phyloP scores from a whole-genome alignment of 805 yeast species.

The Saccharomycopsis capsularis region DNA sequence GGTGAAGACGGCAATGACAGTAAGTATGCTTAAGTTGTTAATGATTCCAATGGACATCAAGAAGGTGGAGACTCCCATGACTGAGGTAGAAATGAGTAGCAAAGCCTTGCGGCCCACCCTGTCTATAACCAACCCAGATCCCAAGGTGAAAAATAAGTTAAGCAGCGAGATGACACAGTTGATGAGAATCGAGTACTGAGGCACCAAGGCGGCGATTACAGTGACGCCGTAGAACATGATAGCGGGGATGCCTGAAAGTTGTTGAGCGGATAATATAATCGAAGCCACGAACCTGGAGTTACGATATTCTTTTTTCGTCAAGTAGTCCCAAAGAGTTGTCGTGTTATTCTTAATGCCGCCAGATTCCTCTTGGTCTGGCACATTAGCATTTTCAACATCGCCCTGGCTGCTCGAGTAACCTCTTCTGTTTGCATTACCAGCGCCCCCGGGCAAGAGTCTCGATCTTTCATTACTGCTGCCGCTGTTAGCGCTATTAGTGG shows the following conservation, averaged over 20 bases:
- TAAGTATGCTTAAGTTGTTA: slow-evolving; percentile 36
- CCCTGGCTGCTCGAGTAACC: background rate
- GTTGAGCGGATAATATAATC: slow-evolving; percentile 75
- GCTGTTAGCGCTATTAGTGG: slow-evolving; percentile 1
- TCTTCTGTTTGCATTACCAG: background rate
- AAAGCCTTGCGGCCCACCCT: slow-evolving; percentile 67
- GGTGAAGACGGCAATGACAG: slow-evolving; percentile 57
- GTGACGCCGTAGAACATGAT: slow-evolving; percentile 91
- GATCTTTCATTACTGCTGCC: slow-evolving; percentile 1
- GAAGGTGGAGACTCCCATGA: slow-evolving; percentile 62
- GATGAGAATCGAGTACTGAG: slow-evolving; percentile 57
- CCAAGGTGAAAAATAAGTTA: slow-evolving; percentile 67
- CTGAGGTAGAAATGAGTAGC: slow-evolving; percentile 52
- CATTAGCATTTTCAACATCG: background rate
- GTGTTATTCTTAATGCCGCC: background rate
- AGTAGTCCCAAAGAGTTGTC: slow-evolving; percentile 6
- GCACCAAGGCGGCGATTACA: slow-evolving; percentile 64
- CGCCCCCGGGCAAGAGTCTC: background rate
- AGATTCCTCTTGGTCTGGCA: no score
- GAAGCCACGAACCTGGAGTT: slow-evolving; percentile 51
- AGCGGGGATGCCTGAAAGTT: slow-evolving; percentile 87
- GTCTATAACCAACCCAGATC: slow-evolving; percentile 73
- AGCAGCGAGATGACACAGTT: slow-evolving; percentile 71
- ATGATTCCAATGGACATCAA: slow-evolving; percentile 63
- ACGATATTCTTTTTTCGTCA: slow-evolving; percentile 7